Evolutionary conservation across 2,329 filamentous ascomycete species (phyloP), one percentile per base, ranked within the genome.

Genomic region (Paracorniculantispora psalliotae): DNA sequence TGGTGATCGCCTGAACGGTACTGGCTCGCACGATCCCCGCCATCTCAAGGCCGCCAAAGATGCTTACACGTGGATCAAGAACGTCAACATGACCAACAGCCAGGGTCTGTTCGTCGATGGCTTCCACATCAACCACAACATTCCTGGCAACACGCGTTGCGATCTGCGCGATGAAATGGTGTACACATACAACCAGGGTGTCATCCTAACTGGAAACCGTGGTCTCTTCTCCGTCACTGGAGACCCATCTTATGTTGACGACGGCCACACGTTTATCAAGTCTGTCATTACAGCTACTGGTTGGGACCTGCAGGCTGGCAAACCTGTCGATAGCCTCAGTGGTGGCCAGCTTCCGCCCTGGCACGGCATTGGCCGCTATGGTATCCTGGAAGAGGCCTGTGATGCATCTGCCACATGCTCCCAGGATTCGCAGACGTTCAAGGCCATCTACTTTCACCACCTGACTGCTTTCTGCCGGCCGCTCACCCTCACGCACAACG

Each of bases 101-200:
- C 77, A 83, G 33, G 91, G 91, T 0, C 77, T 97, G 0, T 96
- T 90, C 69, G 85, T 86, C 0, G 93, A 97, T 67, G 93, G 93
- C 12, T 97, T 91, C 69, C 93, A 97, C 71, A 88, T 97, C 67
- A 75, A 77, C 26, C 81, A 84, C 59, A 74, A 76, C 7, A 80
- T 81, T 61, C 80, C 79, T 26, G 84, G 86, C 52, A 91, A 89
- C 59, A 86, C 83, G 0, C 80, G 84, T 63, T 97, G 93, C 71
- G 90, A 97, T 69, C 72, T 83, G 52, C 84, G 92, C 51, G 90
- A 96, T 71, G 85, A 92, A 65, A 93, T 92, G 86, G 88, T 96
- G 9, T 96, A 92, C 73, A 96, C 92, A 0, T 97, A 97, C 76
- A 97, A 97, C 73, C 93, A 97, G 72, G 93, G 92, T 23, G 91